Evolutionary conservation across 345 rosid genomes (phyloP), one percentile per base, ranked within the genome.

Genomic region (Dovyalis caffra): DNA sequence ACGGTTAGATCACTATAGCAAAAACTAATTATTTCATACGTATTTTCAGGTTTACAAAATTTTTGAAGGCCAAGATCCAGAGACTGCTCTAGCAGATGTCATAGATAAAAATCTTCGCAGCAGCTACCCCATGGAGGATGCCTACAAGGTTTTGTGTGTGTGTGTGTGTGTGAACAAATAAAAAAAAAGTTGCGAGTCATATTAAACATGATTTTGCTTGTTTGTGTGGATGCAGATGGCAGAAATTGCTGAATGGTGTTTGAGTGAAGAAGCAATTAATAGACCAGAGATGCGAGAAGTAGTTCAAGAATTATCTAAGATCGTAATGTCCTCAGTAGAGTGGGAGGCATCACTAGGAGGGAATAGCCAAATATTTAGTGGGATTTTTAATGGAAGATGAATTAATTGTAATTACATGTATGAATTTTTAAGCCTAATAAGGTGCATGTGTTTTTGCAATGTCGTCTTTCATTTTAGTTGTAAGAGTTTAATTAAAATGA

Each of bases 291-390:
- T 90, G 85, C 78, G 85, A 63, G 90, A 88, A 53, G 31, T 86
- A 8, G 86, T 87, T 21, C 78, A 78, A 25, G 62, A 64, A 5
- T 69, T 88, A 8, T 80, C 88, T 11, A 80, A 71, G 32, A 83
- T 90, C 20, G 33, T 62, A 65, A 76, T 72, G 23, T 79, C 89
- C 64, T 86, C 92, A 14, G 73, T 69, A 18, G 94, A 87, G 47
- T 87, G 91, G 88, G 94, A 90, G 76, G 90, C 91, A 6, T 88
- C 92, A 8, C 62, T 83, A 2, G 94, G 88, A 43, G 90, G 88
- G 25, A 85, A 70, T 72, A 82, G 90, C 88, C n/a, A n/a, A n/a
- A 85, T 88, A 76, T 90, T 88, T 68, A 88, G 90, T 31, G 88
- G 88, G 20, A 6, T 90, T 9, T 75, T 78, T 69, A 72, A 68